Evolutionary conservation across 305 asterid species (phyloP).

Genomic region (Lippia alba): DNA sequence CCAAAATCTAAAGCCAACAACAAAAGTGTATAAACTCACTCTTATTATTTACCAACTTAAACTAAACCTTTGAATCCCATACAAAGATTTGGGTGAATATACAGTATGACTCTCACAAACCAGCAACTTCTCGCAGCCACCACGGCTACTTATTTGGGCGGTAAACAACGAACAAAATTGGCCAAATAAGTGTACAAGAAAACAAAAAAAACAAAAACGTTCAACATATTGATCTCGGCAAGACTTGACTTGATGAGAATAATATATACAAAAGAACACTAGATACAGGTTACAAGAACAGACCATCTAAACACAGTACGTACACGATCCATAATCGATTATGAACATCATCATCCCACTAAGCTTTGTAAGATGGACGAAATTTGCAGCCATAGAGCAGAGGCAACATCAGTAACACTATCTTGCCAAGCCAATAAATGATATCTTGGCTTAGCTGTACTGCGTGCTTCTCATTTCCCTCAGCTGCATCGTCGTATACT

Average conservation of each 20-base stretch:
- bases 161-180: slow-evolving; percentile 22
- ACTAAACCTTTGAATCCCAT: slow-evolving; percentile 27
- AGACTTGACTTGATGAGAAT: slow-evolving; percentile 26
- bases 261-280: slow-evolving; percentile 32
- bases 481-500: slow-evolving; percentile 20
- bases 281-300: slow-evolving; percentile 30
- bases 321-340: slow-evolving; percentile 17
- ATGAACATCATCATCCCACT: neutral
- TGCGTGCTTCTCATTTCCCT: slow-evolving; percentile 22
- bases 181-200: slow-evolving; percentile 17
- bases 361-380: slow-evolving; percentile 21
- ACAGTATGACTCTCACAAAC: slow-evolving; percentile 16
- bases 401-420: slow-evolving; percentile 13
- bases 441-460: neutral
- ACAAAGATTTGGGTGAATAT: slow-evolving; percentile 17
- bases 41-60: slow-evolving; percentile 10
- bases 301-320: slow-evolving; percentile 7
- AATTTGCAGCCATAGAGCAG: slow-evolving; percentile 18
- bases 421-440: neutral
- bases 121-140: slow-evolving; percentile 13
- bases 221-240: slow-evolving; percentile 28
- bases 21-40: slow-evolving; percentile 4
- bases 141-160: slow-evolving; percentile 30
- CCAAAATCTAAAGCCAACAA: neutral
- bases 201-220: neutral